Evolutionary conservation across 2,329 filamentous ascomycete species (phyloP), one percentile per base, ranked within the genome.

Genomic region (Fusarium sacchari): DNA sequence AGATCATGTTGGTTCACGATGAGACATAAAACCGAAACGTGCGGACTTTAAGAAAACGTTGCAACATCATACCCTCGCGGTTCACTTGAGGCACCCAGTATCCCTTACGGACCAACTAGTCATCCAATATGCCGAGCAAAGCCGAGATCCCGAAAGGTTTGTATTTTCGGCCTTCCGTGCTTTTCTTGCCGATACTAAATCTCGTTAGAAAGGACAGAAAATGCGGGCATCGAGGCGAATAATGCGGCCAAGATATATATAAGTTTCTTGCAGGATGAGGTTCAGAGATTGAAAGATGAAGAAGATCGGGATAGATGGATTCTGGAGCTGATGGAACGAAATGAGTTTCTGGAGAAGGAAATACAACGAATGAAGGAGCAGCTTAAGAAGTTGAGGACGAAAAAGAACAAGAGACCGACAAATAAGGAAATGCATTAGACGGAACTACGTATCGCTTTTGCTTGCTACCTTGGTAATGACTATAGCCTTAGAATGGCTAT

Each of bases 401-500:
- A 2, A 17, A 24, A n/a, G 30, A 18, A 50, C 2, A 50, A 3
- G 30, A 20, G 14, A 24, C 5, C 1, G 8, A 34, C 15, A 50
- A 46, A 11, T 46, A 28, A 26, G 24, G 4, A 4, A 3, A 1
- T 26, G 43, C 0, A 44, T 14, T 14, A 1, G 43, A 9, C 5
- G 6, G 17, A 20, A 20, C 7, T 26, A 26, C 17, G 8, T 5
- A 3, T 13, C 6, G 17, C 0, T 24, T 9, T 12, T 2, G 2
- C 11, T 12, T 24, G 2, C 8, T 5, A 1, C 10, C 12, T 43
- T 18, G 6, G n/a, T 13, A 13, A 43, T 37, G 20, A 12, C 12
- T 12, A 13, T 7, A 39, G 11, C 20, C 18, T 22, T 22, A 7
- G 1, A 39, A 39, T 39, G 20, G 30, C 3, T 22, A 4, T 7